phyloP scores from a whole-genome alignment of 257 asterid genomes.

The Striga asiatica region DNA sequence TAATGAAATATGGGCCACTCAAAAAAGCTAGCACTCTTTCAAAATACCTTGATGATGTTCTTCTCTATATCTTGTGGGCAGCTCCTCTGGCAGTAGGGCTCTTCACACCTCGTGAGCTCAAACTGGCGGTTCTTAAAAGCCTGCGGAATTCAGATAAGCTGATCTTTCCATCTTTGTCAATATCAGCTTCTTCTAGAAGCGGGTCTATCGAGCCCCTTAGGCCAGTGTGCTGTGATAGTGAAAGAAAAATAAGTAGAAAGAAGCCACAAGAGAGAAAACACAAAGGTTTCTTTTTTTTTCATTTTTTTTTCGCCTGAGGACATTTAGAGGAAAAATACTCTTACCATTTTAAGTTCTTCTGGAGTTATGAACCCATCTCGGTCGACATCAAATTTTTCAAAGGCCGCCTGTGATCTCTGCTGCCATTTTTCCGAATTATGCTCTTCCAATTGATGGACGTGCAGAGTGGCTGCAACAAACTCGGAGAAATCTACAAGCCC shows the following conservation, averaged over 20 bases:
- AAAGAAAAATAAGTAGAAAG: background rate
- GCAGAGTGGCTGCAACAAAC: conserved; percentile 93
- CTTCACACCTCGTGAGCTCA: conserved; percentile 37
- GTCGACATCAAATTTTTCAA: conserved; percentile 87
- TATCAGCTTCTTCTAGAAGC: conserved; percentile 88
- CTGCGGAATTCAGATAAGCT: conserved; percentile 89
- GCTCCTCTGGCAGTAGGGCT: background rate
- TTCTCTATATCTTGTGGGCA: no score
- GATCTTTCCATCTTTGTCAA: conserved; percentile 89
- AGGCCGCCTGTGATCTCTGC: conserved; percentile 72
- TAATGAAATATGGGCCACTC: no score
- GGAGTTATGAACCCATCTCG: conserved; percentile 86
- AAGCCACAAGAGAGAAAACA: background rate
- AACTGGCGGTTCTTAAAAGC: conserved; percentile 86
- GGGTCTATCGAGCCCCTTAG: conserved; percentile 80
- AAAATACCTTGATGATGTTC: no score
- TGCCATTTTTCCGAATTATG: conserved; percentile 81
- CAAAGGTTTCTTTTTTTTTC: background rate
- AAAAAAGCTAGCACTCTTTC: no score
- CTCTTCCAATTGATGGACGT: conserved; percentile 91
- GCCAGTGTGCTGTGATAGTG: conserved; percentile 56
- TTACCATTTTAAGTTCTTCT: conserved; percentile 85
- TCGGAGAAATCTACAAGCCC: conserved; percentile 94
- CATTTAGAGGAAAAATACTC: conserved; percentile 9
- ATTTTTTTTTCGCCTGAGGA: background rate